These are phyloP conservation scores for Echeveria elegans DNA, from an alignment of 164 flowering plant genomes.

Conservation along the genomic window DNA sequence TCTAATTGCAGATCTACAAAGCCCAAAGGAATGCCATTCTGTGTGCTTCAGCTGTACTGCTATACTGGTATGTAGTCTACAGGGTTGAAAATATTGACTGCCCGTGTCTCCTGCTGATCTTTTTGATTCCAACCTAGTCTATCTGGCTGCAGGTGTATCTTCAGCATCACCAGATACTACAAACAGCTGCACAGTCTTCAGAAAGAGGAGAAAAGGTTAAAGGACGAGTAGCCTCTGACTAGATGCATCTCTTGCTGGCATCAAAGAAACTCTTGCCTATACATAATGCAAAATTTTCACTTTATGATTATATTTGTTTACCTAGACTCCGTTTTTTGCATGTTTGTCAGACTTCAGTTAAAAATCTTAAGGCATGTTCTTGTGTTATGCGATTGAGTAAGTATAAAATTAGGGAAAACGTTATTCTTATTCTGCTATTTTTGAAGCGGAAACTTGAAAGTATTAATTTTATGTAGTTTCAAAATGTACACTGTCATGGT, in stretches of 20 bases:
- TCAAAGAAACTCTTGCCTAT: neutral
- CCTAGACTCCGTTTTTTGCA: neutral
- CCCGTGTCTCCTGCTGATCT: neutral
- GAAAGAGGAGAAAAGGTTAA: constrained; percentile 1
- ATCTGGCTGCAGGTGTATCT: constrained; percentile 2
- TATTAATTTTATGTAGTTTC: too few species aligned
- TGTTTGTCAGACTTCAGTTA: neutral
- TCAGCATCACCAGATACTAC: constrained; percentile 5
- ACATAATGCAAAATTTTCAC: neutral
- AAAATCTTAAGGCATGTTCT: too few species aligned
- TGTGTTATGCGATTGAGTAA: neutral
- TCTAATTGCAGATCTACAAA: constrained; percentile 64
- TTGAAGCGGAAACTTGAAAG: too few species aligned
- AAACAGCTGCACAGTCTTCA: constrained; percentile 5
- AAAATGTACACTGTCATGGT: too few species aligned
- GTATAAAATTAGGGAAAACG: too few species aligned
- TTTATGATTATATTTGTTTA: neutral
- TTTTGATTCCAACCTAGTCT: neutral
- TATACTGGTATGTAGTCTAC: constrained; percentile 55
- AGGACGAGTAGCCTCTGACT: neutral
- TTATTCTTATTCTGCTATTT: neutral
- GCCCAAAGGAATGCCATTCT: constrained; percentile 85
- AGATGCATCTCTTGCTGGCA: neutral
- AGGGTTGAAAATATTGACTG: neutral
- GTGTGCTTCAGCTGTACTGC: constrained; percentile 61